phyloP scores from a whole-genome alignment of 306 rosid genomes.

The Luffa aegyptiaca region DNA sequence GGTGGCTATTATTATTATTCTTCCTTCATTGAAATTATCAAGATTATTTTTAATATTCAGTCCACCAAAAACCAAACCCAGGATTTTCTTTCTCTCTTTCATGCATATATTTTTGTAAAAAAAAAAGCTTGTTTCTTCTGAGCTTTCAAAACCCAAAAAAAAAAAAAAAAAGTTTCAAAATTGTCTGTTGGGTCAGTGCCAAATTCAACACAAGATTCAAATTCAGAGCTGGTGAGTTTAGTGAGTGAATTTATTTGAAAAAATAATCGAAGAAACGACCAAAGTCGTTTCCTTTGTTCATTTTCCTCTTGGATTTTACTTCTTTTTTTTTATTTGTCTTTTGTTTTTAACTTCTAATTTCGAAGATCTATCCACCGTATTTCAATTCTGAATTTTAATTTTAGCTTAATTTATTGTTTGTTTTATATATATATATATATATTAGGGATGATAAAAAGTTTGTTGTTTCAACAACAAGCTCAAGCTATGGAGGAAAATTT shows the following conservation, averaged over 20 bases:
- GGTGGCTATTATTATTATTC: conserved; percentile 35
- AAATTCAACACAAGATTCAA: conserved; percentile 42
- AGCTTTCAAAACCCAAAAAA: conserved; percentile 20
- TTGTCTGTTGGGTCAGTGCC: conserved; percentile 83
- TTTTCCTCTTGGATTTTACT: conserved; percentile 8
- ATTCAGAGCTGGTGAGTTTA: background rate
- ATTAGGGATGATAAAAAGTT: conserved; percentile 38
- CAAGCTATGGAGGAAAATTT: conserved; percentile 62
- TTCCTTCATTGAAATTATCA: conserved; percentile 50
- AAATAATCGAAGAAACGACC: background rate
- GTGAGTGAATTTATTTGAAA: background rate
- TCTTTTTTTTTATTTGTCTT: background rate
- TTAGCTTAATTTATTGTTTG: background rate
- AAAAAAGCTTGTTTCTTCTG: conserved; percentile 29
- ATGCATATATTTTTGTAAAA: background rate
- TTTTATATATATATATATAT: background rate
- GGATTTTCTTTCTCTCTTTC: conserved; percentile 32
- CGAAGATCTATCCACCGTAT: background rate
- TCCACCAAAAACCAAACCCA: conserved; percentile 7
- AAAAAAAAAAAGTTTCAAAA: conserved; percentile 24
- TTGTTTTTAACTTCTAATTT: background rate
- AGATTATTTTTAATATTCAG: conserved; percentile 6
- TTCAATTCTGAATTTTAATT: background rate
- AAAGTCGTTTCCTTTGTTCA: conserved; percentile 1
- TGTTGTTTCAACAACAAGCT: conserved; percentile 34